These are phyloP conservation scores for Angomonas deanei DNA, from an alignment of 208 protist species.

Conservation along the genomic window DNA sequence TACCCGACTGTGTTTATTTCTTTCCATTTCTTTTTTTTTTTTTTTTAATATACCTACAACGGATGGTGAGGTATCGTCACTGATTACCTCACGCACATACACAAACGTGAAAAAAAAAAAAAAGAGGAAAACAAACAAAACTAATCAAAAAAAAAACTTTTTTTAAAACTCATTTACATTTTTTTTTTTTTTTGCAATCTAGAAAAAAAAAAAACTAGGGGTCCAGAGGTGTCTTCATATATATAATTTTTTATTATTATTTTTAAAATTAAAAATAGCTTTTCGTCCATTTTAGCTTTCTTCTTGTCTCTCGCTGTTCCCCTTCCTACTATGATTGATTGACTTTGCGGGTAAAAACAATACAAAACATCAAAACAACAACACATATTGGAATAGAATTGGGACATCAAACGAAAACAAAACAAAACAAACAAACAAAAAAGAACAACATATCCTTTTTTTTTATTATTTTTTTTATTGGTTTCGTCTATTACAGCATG, in stretches of 20 bases:
- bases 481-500: slow-evolving; percentile 14
- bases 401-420: slow-evolving; percentile 2
- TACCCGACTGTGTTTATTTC: neutral
- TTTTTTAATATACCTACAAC: neutral
- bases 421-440: neutral
- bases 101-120: neutral
- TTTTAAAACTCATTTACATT: no score
- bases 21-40: neutral
- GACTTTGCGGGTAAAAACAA: neutral
- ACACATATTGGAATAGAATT: neutral
- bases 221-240: no score
- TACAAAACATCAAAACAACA: neutral
- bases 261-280: no score
- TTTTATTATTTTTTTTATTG: slow-evolving; percentile 2
- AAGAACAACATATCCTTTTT: neutral
- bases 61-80: neutral
- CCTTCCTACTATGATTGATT: neutral
- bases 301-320: neutral
- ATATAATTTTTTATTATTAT: no score
- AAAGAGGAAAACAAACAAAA: neutral
- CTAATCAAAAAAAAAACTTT: neutral
- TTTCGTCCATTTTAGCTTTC: no score
- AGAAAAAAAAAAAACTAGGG: neutral
- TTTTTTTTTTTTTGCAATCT: no score
- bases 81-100: neutral